These are phyloP conservation scores for Russula compacta DNA, from an alignment of 768 basidiomycete genomes.

Conservation along the genomic window DNA sequence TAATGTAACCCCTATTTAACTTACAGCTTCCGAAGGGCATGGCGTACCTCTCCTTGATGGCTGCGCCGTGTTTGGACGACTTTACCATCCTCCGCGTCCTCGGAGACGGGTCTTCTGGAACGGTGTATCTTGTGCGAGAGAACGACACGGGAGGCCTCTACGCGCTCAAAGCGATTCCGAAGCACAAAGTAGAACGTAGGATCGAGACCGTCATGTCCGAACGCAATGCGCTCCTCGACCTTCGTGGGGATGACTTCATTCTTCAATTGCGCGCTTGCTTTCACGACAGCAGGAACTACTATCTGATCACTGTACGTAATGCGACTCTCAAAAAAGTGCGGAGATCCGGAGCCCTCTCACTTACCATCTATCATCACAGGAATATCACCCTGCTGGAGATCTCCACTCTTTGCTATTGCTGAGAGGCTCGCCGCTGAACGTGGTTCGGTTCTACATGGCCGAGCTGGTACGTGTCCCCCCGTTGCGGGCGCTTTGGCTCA, in stretches of 20 bases:
- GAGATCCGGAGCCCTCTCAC: too few species aligned
- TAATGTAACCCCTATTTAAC: not conserved
- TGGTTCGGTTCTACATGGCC: constrained; percentile 17
- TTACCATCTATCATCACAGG: not conserved
- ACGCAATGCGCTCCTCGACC: constrained; percentile 12
- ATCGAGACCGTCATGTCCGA: constrained; percentile 3
- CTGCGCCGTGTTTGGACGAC: constrained; percentile 3
- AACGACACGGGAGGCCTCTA: constrained; percentile 8
- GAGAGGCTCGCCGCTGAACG: constrained; percentile 2
- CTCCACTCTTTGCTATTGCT: constrained; percentile 6
- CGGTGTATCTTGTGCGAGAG: constrained; percentile 11
- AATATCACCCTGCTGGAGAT: constrained; percentile 15
- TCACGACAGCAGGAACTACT: constrained; percentile 13
- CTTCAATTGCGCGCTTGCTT: constrained; percentile 14
- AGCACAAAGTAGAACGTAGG: not conserved
- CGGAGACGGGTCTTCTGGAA: constrained; percentile 12
- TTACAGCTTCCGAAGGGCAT: constrained; percentile 3
- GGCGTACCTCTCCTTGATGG: constrained; percentile 8
- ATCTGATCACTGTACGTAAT: constrained; percentile 6
- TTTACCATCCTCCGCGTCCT: constrained; percentile 7
- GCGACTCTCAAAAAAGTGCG: too few species aligned
- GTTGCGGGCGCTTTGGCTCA: not conserved
- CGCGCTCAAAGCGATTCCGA: constrained; percentile 15
- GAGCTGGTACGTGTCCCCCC: constrained; percentile 5
- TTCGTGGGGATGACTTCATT: constrained; percentile 14